Base-by-base conservation (phyloP, 2,329 filamentous ascomycete species). In the Colletotrichum camelliae region DNA sequence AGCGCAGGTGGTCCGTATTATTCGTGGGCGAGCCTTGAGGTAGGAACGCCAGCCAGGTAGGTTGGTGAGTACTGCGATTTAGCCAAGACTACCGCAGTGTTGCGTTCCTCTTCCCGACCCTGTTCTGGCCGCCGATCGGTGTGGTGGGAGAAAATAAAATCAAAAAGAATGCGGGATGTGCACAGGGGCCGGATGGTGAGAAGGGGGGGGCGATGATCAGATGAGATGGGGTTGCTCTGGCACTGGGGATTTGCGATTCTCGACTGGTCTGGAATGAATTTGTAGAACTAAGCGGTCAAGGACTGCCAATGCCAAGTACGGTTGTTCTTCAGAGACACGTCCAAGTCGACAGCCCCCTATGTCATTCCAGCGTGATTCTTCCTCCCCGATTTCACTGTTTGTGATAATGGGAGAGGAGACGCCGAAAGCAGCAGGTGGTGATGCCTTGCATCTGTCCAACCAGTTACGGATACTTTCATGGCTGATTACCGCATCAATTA, bases 231-330 rank as follows among this genome's bases (percentile, higher is more conserved):
- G 70, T 75, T 73, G 64, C 70, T 57, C 35, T 68, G 58, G 43
- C 64, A 64, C 29, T 60, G 64, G 70, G 70, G 35, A 73, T 72
- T 67, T 52, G 61, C 31, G 29, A 62, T 58, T 73, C 57, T 67
- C 70, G 73, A 73, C 58, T 65, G 62, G 64, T 65, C 73, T 73
- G 73, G 73, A 75, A 73, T 75, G 67, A n/a, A 68, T 39, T 39
- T n/a, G 29, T 43, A 27, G 43, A 21, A 48, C 43, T 48, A 48
- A 39, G 48, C 66, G 48, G 52, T 68, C 66, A 68, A 68, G n/a
- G 39, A 35, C 31, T 31, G 58, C 29, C 58, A 33, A 57, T n/a
- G 58, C 29, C 58, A 33, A 57, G 21, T 48, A 48, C 12, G 43
- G 43, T 21, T 48, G 52, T 16, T 24, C 29, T 39, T 64, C 21